Evolutionary conservation across 768 basidiomycete genomes (phyloP), one percentile per base, ranked within the genome.

Genomic region (Tylopilus sp.): DNA sequence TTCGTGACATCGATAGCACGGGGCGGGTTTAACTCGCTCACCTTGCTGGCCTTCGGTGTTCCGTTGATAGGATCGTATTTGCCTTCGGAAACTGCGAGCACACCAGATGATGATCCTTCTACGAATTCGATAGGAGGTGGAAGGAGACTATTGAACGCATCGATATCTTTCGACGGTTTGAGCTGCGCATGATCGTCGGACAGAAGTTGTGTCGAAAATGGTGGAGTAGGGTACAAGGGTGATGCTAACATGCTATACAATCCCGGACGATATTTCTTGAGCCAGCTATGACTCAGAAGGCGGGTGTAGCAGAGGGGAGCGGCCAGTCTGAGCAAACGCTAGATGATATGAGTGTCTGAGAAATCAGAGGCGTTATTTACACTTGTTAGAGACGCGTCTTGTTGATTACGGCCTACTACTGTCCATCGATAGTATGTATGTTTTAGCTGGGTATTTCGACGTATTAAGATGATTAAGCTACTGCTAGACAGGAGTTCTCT

Each of bases 41-140:
- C 84, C 63, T 81, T 80, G 53, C 70, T 61, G 31, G 75, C 65
- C 64, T 81, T 81, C 16, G 86, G 81, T 19, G 81, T 78, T 41
- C 74, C 80, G 58, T 92, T 92, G 66, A 92, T 89, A 25, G 90
- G 86, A 57, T 88, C 82, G 65, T 91, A 92, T 68, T 85, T 89
- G 38, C 84, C 83, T 60, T 87, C 86, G 24, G 81, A 79, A 6
- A 87, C 78, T 41, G 84, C 85, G 30, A 90, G 72, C 14, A 83
- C 73, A 3, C 88, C 88, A 40, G 88, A 83, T 14, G 89, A 91
- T 4, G 89, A 91, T 21, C 89, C 89, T 66, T 92, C 89, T 46
- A 91, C 74, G 48, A 92, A 92, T 67, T 92, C 89, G 54, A 92
- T 78, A 17, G 85, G 81, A n/a, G 87, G 86, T 5, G 86, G 86